Percentiles rank a stretch among this genome's conserved stretches.
These are phyloP conservation scores for Protomyces lactucae-debilis DNA, from an alignment of 1,139 yeast genomes.

Conservation along the genomic window DNA sequence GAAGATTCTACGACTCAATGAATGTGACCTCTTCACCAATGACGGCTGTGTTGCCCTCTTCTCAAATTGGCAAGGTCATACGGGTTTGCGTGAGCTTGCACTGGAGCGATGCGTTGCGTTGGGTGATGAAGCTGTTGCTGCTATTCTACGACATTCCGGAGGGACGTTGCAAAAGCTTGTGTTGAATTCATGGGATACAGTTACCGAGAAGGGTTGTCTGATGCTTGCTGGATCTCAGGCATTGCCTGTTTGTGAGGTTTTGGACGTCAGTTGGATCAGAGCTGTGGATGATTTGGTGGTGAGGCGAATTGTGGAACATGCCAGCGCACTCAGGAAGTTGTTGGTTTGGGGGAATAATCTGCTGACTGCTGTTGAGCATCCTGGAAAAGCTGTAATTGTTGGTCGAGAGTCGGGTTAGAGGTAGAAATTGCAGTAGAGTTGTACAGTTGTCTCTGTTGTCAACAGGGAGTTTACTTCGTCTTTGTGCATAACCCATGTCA, in stretches of 20 bases:
- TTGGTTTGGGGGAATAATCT: constrained; percentile 28
- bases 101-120: constrained; percentile 62
- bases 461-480: no score
- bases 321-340: constrained; percentile 16
- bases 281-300: constrained; percentile 27
- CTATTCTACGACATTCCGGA: constrained; percentile 60
- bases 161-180: constrained; percentile 62
- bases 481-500: no score
- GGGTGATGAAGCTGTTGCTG: constrained; percentile 57
- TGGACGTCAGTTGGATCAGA: constrained; percentile 28
- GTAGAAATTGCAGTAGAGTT: background rate
- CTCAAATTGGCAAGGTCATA: constrained; percentile 49
- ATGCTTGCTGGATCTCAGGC: constrained; percentile 37
- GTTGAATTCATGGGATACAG: constrained; percentile 62
- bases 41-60: constrained; percentile 60
- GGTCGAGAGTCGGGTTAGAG: constrained; percentile 9
- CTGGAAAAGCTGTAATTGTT: constrained; percentile 8
- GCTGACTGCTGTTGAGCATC: constrained; percentile 12
- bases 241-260: constrained; percentile 4
- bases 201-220: constrained; percentile 52
- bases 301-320: constrained; percentile 9
- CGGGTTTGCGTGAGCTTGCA: constrained; percentile 59
- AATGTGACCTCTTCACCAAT: constrained; percentile 70
- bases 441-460: no score
- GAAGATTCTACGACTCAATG: constrained; percentile 57